These are phyloP conservation scores for Trametes meyenii DNA, from an alignment of 768 basidiomycete genomes.

Conservation along the genomic window DNA sequence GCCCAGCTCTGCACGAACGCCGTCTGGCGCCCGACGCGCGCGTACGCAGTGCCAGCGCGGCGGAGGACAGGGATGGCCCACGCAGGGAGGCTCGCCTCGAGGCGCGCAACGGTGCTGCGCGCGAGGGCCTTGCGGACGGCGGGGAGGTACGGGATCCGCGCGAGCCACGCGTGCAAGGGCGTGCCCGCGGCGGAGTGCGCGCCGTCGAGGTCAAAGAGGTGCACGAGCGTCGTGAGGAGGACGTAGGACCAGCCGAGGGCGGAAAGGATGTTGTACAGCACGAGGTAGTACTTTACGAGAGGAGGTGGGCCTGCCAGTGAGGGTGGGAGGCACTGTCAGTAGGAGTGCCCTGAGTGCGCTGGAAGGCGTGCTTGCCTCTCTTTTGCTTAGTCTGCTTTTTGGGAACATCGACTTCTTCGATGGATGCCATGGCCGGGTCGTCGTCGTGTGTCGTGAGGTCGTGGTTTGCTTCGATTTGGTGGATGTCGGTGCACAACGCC, in stretches of 20 bases:
- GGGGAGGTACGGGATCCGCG: slow-evolving; percentile 18
- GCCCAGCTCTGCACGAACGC: slow-evolving; percentile 85
- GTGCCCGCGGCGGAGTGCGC: slow-evolving; percentile 10
- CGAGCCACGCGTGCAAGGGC: slow-evolving; percentile 10
- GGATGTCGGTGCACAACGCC: slow-evolving; percentile 6
- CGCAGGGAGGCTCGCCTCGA: slow-evolving; percentile 36
- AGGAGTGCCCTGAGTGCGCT: neutral
- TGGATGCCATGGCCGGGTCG: slow-evolving; percentile 23
- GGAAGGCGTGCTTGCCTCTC: slow-evolving; percentile 3
- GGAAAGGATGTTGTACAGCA: slow-evolving; percentile 78
- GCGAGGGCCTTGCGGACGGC: slow-evolving; percentile 7
- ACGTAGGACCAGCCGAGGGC: slow-evolving; percentile 76
- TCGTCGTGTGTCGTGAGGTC: slow-evolving; percentile 8
- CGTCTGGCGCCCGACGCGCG: slow-evolving; percentile 60
- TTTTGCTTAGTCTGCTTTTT: slow-evolving; percentile 9
- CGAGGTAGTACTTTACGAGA: slow-evolving; percentile 58
- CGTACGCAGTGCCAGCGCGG: slow-evolving; percentile 59
- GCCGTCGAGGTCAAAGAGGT: slow-evolving; percentile 38
- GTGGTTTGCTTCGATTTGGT: neutral
- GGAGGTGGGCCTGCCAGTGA: slow-evolving; percentile 23
- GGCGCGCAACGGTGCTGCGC: neutral
- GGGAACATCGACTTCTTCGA: slow-evolving; percentile 24
- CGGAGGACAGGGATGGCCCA: slow-evolving; percentile 47
- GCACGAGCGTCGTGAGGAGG: slow-evolving; percentile 55
- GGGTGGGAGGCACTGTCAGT: neutral